phyloP scores from a whole-genome alignment of 306 rosid species.

The Hylodesmum podocarpum region DNA sequence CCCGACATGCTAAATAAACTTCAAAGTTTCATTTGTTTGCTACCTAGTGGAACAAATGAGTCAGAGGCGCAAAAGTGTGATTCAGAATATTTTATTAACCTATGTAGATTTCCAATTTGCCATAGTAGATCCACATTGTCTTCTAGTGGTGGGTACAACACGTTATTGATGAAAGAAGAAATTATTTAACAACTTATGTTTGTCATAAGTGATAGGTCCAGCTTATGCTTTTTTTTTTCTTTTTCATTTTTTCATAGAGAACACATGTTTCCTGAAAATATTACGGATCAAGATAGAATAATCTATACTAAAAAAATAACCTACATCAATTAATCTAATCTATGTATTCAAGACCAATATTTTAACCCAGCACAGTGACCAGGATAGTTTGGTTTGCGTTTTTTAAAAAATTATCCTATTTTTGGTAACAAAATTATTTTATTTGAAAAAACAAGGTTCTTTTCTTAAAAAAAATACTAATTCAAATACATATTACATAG shows the following conservation, averaged over 20 bases:
- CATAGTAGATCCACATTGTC: conserved; percentile 8
- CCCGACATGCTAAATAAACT: not conserved
- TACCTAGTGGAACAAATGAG: conserved; percentile 18
- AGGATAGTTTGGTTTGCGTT: not conserved
- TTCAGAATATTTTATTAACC: conserved; percentile 5
- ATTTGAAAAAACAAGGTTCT: too few relatives aligned
- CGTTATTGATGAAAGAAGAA: not conserved
- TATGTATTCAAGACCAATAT: too few relatives aligned
- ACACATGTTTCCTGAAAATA: too few relatives aligned
- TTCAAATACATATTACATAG: not conserved
- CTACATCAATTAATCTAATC: too few relatives aligned
- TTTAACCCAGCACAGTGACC: not conserved
- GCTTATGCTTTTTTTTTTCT: not conserved
- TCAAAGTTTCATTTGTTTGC: not conserved
- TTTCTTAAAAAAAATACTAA: not conserved
- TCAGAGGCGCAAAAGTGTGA: not conserved
- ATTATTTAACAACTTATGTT: not conserved
- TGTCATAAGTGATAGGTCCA: not conserved
- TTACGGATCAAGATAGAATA: too few relatives aligned
- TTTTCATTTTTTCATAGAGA: too few relatives aligned
- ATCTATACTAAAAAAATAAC: too few relatives aligned
- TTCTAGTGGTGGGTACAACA: conserved; percentile 21
- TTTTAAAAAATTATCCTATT: too few relatives aligned
- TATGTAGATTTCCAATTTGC: not conserved
- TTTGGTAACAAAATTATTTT: too few relatives aligned